Base-by-base conservation (phyloP, 1,139 yeast genomes). In the Barnettozyma hawaiiensis region DNA sequence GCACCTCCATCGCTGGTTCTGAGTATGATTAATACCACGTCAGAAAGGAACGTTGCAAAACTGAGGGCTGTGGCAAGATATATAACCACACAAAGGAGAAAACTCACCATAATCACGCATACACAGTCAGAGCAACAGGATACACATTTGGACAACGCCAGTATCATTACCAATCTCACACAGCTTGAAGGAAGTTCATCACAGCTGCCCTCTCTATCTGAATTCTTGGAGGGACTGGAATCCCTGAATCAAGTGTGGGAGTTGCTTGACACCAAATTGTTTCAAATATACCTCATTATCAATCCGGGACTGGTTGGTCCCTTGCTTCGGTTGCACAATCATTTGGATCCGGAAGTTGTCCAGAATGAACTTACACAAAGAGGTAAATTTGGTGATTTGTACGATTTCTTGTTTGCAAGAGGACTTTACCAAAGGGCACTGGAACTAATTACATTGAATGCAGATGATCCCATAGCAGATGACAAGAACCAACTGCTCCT, bases 281-380 rank as follows among this genome's bases (percentile, higher is more conserved):
- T 92, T 54, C 69, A 78, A 42, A 78, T 95, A 48, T 92, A 92
- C 58, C 69, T 79, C 50, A 62, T 78, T 22, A 75, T 76, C 31
- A 77, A 78, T 45, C 86, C 89, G 0, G 75, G 82, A 53, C 69
- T 92, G 57, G 72, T 92, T 15, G 96, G 95, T 0, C 94, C 97
- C 0, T 72, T 92, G 27, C 70, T 92, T 7, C 69, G 97, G 41
- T 71, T 89, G 2, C 75, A 77, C 33, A 92, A 90, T 58, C 69
- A 70, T 48, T 87, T 97, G 65, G 82, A 83, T 55, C 72, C 83
- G 2, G 66, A 66, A 1, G 71, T 76, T 3, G 96, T 87, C 2
- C 75, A 77, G 42, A 62, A 66, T 6, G 70, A 76, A 43, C 70
- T 90, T 28, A 66, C 67, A n/a, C 64, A 69, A 27, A 67, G 73